Evolutionary conservation across 2,329 filamentous ascomycete genomes (phyloP).

Genomic region (Claviceps sp.): DNA sequence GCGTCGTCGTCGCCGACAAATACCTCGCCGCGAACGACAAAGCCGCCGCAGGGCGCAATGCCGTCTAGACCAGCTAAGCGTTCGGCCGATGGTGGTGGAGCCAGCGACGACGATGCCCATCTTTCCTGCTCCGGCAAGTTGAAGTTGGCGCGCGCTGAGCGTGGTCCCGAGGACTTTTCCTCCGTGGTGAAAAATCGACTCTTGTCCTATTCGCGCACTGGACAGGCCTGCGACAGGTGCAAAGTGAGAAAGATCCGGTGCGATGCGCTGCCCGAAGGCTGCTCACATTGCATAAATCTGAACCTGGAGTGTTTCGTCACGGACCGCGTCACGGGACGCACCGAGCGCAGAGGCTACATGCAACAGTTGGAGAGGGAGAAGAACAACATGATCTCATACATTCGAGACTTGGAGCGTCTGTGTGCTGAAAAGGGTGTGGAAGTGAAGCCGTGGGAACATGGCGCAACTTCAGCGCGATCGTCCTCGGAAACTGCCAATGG

Average conservation of each 20-base stretch:
- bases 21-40: constrained; percentile 5
- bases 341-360: constrained; percentile 64
- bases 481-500: constrained; percentile 14
- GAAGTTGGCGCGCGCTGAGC: constrained; percentile 37
- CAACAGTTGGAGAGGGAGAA: constrained; percentile 65
- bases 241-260: constrained; percentile 86
- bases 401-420: constrained; percentile 55
- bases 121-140: constrained; percentile 20
- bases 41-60: constrained; percentile 8
- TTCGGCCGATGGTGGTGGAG: constrained; percentile 21
- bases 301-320: constrained; percentile 71
- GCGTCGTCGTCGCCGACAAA: constrained; percentile 6
- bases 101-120: constrained; percentile 18
- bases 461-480: constrained; percentile 15
- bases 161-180: constrained; percentile 37
- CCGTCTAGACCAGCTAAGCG: constrained; percentile 19
- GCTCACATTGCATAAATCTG: constrained; percentile 67
- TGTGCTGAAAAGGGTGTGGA: constrained; percentile 48
- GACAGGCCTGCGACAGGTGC: constrained; percentile 80
- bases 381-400: constrained; percentile 49
- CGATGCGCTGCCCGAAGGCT: constrained; percentile 67
- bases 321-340: constrained; percentile 72
- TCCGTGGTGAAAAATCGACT: constrained; percentile 42
- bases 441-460: constrained; percentile 35
- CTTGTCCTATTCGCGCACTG: constrained; percentile 49